Percentiles rank a stretch among this genome's conserved stretches.
These are phyloP conservation scores for Globisporangium uncinulatum DNA, from an alignment of 352 stramenopile species.

Conservation along the genomic window DNA sequence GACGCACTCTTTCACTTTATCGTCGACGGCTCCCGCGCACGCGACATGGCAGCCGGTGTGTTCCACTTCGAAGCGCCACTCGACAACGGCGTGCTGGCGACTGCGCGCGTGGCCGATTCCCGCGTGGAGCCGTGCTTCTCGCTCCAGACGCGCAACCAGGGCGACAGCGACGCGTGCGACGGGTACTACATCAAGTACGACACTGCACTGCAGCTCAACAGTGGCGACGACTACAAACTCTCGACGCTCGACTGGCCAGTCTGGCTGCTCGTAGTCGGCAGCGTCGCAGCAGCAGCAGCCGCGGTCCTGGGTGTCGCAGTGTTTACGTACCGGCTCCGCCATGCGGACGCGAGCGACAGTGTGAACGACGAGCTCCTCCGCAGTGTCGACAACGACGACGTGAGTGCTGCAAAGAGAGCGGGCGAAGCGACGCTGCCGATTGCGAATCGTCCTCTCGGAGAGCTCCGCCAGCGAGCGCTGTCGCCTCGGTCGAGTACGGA, in stretches of 20 bases:
- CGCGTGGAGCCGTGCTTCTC: slow-evolving; percentile 53
- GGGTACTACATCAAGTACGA: slow-evolving; percentile 68
- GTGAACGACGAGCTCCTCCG: slow-evolving; percentile 31
- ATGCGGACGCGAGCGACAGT: slow-evolving; percentile 21
- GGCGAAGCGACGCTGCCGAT: neutral
- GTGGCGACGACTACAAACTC: slow-evolving; percentile 54
- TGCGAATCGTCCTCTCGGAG: neutral
- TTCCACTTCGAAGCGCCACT: slow-evolving; percentile 55
- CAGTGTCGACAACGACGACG: slow-evolving; percentile 19
- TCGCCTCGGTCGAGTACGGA: slow-evolving; percentile 16
- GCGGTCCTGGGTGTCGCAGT: slow-evolving; percentile 41
- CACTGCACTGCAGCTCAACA: slow-evolving; percentile 42
- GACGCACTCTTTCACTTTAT: slow-evolving; percentile 58
- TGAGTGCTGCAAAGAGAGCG: slow-evolving; percentile 7
- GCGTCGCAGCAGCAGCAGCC: slow-evolving; percentile 40
- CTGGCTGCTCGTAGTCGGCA: slow-evolving; percentile 53
- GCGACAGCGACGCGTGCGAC: slow-evolving; percentile 47
- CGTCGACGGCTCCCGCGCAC: slow-evolving; percentile 58
- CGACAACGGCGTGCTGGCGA: slow-evolving; percentile 16
- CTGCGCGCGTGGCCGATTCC: slow-evolving; percentile 25
- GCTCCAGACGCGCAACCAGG: slow-evolving; percentile 69
- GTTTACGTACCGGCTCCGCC: slow-evolving; percentile 40
- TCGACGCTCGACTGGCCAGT: slow-evolving; percentile 43
- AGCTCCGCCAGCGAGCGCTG: slow-evolving; percentile 17
- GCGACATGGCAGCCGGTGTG: slow-evolving; percentile 54